Evolutionary conservation across 352 stramenopile species (phyloP), one percentile per base, ranked within the genome.

Genomic region (Phytophthora lateralis): DNA sequence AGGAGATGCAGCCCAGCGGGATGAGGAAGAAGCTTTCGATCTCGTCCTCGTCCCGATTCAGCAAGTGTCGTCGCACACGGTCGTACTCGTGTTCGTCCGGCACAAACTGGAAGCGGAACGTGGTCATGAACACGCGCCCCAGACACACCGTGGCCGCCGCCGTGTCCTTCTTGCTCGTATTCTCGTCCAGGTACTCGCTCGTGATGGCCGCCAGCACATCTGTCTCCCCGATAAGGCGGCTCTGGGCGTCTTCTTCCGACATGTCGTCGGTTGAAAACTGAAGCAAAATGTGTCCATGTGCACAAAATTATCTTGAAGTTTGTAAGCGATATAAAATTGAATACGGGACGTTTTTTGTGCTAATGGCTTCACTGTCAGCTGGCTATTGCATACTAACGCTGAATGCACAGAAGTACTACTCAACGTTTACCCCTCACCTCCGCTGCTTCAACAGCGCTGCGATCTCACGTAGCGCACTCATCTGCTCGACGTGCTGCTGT

Each of bases 41-140:
- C 63, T 93, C 83, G 26, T 85, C 79, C 12, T 80, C 69, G 11
- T 53, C 41, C n/a, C 84, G 78, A 9, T 82, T 53, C 21, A 89
- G 73, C 38, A 91, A 60, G 37, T 93, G 82, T 9, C 63, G 54
- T 9, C 59, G 71, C 44, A 80, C 71, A 51, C 75, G 75, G 41
- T 81, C 80, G 58, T 75, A 76, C 54, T 88, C 82, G 53, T 78
- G 75, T 53, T 72, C 71, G 53, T 90, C 80, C 10, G 79, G 80
- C 41, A 82, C 50, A 60, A 95, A 95, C 76, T 92, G 82, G 61
- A 95, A 91, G 49, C 86, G 83, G 68, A 85, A 95, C 17, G 83
- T 93, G 24, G 86, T 95, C 84, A 93, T 95, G 68, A 90, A 74
- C 51, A 95, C 81, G 29, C 61, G 70, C 12, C 86, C 86, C 12